Percentiles rank a stretch among this genome's conserved stretches.
phyloP scores from a whole-genome alignment of 2,329 filamentous ascomycete species.

The Eutypella sp. region DNA sequence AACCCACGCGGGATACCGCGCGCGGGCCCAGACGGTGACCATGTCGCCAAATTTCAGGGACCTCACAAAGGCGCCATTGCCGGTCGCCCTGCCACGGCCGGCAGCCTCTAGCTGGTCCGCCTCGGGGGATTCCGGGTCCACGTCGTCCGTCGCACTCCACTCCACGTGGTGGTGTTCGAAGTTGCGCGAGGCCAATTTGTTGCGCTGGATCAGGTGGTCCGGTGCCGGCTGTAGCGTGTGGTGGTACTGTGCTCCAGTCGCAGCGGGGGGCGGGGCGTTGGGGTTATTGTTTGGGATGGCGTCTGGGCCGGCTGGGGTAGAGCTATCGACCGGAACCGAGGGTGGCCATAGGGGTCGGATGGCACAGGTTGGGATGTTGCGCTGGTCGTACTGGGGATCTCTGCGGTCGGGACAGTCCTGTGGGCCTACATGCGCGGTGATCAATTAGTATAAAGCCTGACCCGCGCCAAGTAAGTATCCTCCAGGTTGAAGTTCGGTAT shows the following conservation, averaged over 20 bases:
- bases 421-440: slow-evolving; percentile 4
- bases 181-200: slow-evolving; percentile 32
- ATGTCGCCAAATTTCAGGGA: slow-evolving; percentile 54
- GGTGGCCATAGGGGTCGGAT: slow-evolving; percentile 26
- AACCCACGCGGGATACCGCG: slow-evolving; percentile 49
- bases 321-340: slow-evolving; percentile 1
- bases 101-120: slow-evolving; percentile 31
- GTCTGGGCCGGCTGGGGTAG: no score
- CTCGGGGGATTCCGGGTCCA: slow-evolving; percentile 37
- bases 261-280: not conserved
- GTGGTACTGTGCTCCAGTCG: slow-evolving; percentile 24
- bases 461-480: no score
- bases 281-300: no score
- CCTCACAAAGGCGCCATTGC: slow-evolving; percentile 51
- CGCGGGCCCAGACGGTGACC: slow-evolving; percentile 57
- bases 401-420: slow-evolving; percentile 11
- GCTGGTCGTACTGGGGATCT: slow-evolving; percentile 1
- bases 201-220: slow-evolving; percentile 43
- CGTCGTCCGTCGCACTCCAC: slow-evolving; percentile 49
- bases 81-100: slow-evolving; percentile 48
- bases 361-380: slow-evolving; percentile 18
- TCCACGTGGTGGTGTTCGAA: slow-evolving; percentile 41
- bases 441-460: slow-evolving; percentile 12
- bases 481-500: not conserved
- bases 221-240: slow-evolving; percentile 31